Base-by-base conservation (phyloP, 352 stramenopile species). In the Pythium guiyangense region DNA sequence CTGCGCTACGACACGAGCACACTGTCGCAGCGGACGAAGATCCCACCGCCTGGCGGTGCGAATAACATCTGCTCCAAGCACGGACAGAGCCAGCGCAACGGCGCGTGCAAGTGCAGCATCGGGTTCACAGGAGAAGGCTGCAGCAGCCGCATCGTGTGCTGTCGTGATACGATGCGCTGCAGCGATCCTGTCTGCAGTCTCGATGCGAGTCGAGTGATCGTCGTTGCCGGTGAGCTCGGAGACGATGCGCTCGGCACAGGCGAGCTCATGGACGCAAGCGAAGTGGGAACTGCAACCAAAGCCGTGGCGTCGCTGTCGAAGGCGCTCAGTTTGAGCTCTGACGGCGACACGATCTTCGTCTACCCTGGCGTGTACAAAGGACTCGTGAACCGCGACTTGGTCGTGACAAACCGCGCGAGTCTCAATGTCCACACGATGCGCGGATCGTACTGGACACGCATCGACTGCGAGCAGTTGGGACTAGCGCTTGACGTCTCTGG, bases 41-140 rank as follows among this genome's bases (percentile, higher is more conserved):
- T 87, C 27, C 66, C 78, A 20, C 54, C 72, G 2, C 75, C 77
- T n/a, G 58, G 57, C 25, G 31, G 60, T 0, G 54, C 4, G 12
- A 45, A 22, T 3, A 44, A 45, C 9, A 44, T 63, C 8, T 90
- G 80, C 29, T 77, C 66, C 0, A 62, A 70, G 17, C 80, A 72
- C 25, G 80, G 80, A 0, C 53, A 64, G 3, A 53, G 46, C 22
- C 66, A 62, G 35, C 66, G 53, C 11, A 49, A 68, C 35, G 77
- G 77, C 5, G 60, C 25, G 3, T 90, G 80, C 39, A 67, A 56
- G 17, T 90, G 80, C 52, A 88, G 64, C 34, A 73, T 86, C n/a
- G 80, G 80, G 8, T 88, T 88, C 57, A 86, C 72, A 6, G 76
- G 80, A 0, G 80, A 90, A 70, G 74, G 58, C 15, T 90, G 80